These are phyloP conservation scores for Cyberlindnera maritima DNA, from an alignment of 805 yeast genomes.

Conservation along the genomic window DNA sequence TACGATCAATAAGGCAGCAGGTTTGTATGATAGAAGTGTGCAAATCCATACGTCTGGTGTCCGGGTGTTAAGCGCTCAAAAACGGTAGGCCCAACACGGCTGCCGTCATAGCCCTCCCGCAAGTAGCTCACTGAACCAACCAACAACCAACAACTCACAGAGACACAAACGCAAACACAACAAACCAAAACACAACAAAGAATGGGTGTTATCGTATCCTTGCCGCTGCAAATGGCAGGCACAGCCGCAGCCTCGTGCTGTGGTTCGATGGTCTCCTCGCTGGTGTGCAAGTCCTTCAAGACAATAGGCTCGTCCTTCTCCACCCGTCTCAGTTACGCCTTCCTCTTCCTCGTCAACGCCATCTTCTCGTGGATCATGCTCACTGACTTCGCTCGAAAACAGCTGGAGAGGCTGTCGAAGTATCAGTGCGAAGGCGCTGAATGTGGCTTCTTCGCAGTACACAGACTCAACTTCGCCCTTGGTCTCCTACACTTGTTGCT, in stretches of 20 bases:
- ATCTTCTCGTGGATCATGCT: constrained; percentile 90
- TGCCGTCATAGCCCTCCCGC: background rate
- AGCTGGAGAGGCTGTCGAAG: constrained; percentile 69
- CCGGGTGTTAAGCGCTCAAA: no score
- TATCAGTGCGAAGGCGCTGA: constrained; percentile 77
- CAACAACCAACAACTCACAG: background rate
- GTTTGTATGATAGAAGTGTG: no score
- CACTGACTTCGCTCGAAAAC: constrained; percentile 71
- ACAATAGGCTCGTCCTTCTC: constrained; percentile 63
- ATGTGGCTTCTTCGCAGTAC: constrained; percentile 95
- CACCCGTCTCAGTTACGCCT: constrained; percentile 85
- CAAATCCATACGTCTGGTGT: no score
- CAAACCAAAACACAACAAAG: background rate
- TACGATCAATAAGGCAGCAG: no score
- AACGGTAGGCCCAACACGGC: no score
- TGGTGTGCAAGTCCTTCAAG: constrained; percentile 52
- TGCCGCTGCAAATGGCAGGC: constrained; percentile 65
- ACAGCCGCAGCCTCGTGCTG: constrained; percentile 67
- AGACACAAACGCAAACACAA: background rate
- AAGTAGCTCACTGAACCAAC: background rate
- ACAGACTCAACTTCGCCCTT: constrained; percentile 83
- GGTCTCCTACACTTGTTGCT: constrained; percentile 75
- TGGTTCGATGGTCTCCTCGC: constrained; percentile 79
- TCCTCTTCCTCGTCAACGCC: constrained; percentile 72
- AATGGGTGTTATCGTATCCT: constrained; percentile 45